Evolutionary conservation across 129 eudicot species (phyloP), one percentile per base, ranked within the genome.

Genomic region (Silybum marianum): DNA sequence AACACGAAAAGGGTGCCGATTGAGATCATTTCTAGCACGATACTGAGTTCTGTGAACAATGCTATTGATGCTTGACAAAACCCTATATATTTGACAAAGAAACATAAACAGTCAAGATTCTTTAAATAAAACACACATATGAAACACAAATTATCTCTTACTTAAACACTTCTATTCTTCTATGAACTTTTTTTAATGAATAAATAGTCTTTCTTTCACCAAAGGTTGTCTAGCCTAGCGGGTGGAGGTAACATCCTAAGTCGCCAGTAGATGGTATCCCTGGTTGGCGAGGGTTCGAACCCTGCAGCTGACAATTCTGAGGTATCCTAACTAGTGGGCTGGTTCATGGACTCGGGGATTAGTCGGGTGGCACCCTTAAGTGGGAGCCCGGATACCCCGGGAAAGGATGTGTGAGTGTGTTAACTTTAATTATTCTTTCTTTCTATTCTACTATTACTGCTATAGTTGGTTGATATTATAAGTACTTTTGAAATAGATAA

Each of bases 1-100:
- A 92, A 92, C 6, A 92, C 97, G 75, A 92, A 54, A 32, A 92
- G 91, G 32, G 97, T 90, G 81, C 97, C 92, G 14, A 92, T 86
- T 72, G 97, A 92, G 85, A 92, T 90, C 83, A 92, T 88, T 67
- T 92, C 94, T 38, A 92, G 77, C 54, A 92, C 92, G 40, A 92
- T 90, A 74, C 72, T 85, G 14, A 92, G 91, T n/a, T 90, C 97
- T 21, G 97, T 92, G 86, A 92, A 90, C 51, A 92, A 87, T 65
- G 97, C 97, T 73, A 92, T 92, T 14, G 90, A 78, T 66, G 97
- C 94, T 82, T 89, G 91, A 86, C 92, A 92, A 2, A 88, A 69
- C 75, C 97, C 97, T 91, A 80, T 30, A 81, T 76, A 81, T n/a
- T n/a, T 66, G 19, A 71, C 75, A 78, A 36, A 76, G 30, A 74